A percentile compares a stretch with the other conserved stretches of the same genome.
phyloP scores from a whole-genome alignment of 768 basidiomycete genomes.

The Rhizopogon vulgaris region DNA sequence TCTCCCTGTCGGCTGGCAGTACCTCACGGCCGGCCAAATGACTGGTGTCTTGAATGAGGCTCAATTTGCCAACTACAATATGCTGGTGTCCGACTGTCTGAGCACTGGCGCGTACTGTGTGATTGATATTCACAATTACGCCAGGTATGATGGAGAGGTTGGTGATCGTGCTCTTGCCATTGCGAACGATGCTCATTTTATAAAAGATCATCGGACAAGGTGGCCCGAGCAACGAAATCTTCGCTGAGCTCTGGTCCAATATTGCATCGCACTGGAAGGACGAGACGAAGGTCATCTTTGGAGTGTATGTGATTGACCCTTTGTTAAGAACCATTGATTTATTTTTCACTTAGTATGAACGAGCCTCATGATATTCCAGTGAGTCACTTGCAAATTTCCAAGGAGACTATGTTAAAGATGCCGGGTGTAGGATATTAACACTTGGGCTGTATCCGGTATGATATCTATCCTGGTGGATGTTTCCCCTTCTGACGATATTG shows the following conservation, averaged over 20 bases:
- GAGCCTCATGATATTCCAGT: constrained; percentile 54
- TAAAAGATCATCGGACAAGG: constrained; percentile 56
- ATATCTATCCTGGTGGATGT: background rate
- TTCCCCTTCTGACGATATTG: background rate
- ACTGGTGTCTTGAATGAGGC: constrained; percentile 35
- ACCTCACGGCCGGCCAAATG: constrained; percentile 32
- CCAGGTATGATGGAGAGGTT: constrained; percentile 44
- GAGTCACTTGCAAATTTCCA: background rate
- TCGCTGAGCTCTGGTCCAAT: constrained; percentile 46
- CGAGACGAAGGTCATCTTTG: constrained; percentile 39
- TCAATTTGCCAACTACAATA: constrained; percentile 49
- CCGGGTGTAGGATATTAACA: constrained; percentile 26
- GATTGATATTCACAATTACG: constrained; percentile 60
- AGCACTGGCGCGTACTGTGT: constrained; percentile 45
- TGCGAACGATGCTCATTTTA: background rate
- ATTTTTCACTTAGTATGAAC: constrained; percentile 41
- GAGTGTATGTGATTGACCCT: constrained; percentile 30
- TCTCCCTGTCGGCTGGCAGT: constrained; percentile 58
- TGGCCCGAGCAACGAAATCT: constrained; percentile 47
- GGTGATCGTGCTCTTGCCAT: background rate
- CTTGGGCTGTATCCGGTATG: constrained; percentile 37
- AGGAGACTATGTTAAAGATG: background rate
- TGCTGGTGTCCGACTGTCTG: constrained; percentile 32
- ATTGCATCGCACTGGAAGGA: constrained; percentile 45
- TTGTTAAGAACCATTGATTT: background rate